Evolutionary conservation across 1,139 yeast genomes (phyloP).

Genomic region (Saccharomycopsis crataegensis): DNA sequence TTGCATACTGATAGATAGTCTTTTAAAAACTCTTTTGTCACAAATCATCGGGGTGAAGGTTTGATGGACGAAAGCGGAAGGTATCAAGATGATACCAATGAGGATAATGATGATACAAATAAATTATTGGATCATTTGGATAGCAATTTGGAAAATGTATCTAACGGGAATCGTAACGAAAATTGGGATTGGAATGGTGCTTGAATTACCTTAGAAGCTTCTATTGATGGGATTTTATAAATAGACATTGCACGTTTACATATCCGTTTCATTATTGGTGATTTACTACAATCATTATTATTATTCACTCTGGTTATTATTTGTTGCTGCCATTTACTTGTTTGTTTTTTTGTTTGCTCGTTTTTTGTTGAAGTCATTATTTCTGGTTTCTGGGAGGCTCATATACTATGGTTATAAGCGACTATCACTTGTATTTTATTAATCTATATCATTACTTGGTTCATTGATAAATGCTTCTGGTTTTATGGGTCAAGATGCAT

Average conservation of each 20-base stretch:
- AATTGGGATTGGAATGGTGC: not conserved
- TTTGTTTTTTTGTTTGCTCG: not conserved
- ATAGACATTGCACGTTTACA: not conserved
- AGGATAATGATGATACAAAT: slow-evolving; percentile 3
- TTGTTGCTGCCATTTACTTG: not conserved
- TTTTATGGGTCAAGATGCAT: too few species aligned
- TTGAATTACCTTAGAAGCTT: not conserved
- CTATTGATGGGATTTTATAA: not conserved
- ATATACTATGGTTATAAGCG: too few species aligned
- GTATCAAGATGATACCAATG: not conserved
- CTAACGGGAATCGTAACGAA: not conserved
- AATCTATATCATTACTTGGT: too few species aligned
- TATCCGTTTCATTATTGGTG: not conserved
- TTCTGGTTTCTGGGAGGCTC: too few species aligned
- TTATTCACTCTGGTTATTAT: not conserved
- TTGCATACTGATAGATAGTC: too few species aligned
- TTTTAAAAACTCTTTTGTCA: too few species aligned
- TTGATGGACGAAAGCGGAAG: not conserved
- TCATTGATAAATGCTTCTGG: too few species aligned
- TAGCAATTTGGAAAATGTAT: slow-evolving; percentile 2
- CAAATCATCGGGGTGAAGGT: too few species aligned
- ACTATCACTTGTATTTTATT: too few species aligned
- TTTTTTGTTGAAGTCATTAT: not conserved
- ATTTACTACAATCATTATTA: not conserved
- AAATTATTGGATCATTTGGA: slow-evolving; percentile 13